These are phyloP conservation scores for Aquilaria yunnanensis DNA, from an alignment of 345 rosid genomes.

Conservation along the genomic window DNA sequence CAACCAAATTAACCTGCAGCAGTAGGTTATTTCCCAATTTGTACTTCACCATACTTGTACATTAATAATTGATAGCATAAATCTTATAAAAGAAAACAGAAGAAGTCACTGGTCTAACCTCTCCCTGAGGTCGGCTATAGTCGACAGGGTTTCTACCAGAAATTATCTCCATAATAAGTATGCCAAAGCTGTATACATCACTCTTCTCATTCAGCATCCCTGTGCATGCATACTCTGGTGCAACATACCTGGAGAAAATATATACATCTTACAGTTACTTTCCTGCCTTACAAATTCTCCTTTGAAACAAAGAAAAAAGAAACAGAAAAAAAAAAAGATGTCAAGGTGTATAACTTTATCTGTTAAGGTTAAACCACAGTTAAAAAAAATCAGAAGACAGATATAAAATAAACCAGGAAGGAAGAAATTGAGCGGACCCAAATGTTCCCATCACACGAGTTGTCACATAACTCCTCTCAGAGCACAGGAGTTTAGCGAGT, in stretches of 20 bases:
- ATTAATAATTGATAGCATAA: too few relatives aligned
- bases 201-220: constrained; percentile 97
- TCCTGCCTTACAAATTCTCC: neutral
- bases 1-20: constrained; percentile 84
- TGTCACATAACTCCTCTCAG: constrained; percentile 81
- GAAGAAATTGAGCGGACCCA: constrained; percentile 47
- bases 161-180: constrained; percentile 86
- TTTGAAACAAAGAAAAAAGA: neutral
- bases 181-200: constrained; percentile 89
- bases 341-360: neutral
- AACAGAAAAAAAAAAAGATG: neutral
- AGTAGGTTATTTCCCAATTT: constrained; percentile 10
- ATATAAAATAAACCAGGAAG: neutral
- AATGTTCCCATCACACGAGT: constrained; percentile 98
- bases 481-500: constrained; percentile 83
- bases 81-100: neutral
- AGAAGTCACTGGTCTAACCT: constrained; percentile 38
- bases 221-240: constrained; percentile 97
- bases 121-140: constrained; percentile 79
- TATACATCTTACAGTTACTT: constrained; percentile 8
- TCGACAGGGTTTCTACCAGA: constrained; percentile 91
- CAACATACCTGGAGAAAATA: constrained; percentile 60
- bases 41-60: neutral
- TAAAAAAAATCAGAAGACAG: neutral
- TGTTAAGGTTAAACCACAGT: constrained; percentile 5